Base-by-base conservation (phyloP, 2,329 filamentous ascomycete genomes). In the Orbilia brochopaga region DNA sequence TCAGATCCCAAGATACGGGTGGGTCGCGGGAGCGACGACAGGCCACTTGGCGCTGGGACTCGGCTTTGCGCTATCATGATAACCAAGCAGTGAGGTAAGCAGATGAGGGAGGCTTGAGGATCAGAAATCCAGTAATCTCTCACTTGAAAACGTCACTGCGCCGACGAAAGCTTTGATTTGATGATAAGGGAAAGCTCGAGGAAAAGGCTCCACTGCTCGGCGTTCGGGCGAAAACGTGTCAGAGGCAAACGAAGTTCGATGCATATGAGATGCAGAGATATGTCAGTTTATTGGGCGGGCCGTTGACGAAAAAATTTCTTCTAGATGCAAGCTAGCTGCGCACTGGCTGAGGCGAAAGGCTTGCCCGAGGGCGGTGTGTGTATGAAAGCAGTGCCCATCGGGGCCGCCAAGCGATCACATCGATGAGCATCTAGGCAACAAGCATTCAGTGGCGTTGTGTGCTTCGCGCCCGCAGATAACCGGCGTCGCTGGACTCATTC, bases 381-480 rank as follows among this genome's bases (percentile, higher is more conserved):
- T 37, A 32, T 30, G 53, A 63, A 62, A 48, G n/a, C 23, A 40
- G 15, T 46, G 23, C 19, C 23, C 5, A 23, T 30, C 24, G 40
- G 23, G n/a, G 15, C 51, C 60, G 53, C 35, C 42, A 44, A 32
- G 21, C 35, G n/a, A 21, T 46, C 40, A 27, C 66, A 52, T 54
- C 54, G 59, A 70, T 54, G 37, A 17, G 42, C 46, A 60, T 70
- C 66, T 64, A 70, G 66, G 66, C 66, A 70, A 70, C 66, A 27
- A 60, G 54, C 54, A 53, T 64, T 59, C 11, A 54, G 59, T 64
- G 66, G 59, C 59, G 66, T 59, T 40, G 11, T 13, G 59, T 58
- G 53, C 60, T 62, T 64, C 37, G 54, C 57, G 54, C 60, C 66
- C 66, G 66, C 55, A 70, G 59, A 70, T 64, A 70, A 48, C 66